Conservation (phyloP, 495 filamentous ascomycete species). For the Xylaria intraflava region DNA sequence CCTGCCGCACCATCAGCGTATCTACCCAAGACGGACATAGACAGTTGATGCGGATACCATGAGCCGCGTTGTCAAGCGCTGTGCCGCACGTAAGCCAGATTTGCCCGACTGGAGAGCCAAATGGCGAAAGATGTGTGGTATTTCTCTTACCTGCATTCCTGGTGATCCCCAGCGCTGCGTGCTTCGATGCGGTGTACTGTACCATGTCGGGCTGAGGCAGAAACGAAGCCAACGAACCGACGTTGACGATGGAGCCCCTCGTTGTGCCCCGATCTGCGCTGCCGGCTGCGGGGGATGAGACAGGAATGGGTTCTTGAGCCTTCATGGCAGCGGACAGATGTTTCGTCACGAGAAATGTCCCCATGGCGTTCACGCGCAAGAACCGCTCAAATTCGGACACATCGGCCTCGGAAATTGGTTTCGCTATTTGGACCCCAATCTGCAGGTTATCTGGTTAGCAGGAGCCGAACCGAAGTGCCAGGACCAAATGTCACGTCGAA, state of each 20-base stretch:
- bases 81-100: neutral
- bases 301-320: conserved; percentile 21
- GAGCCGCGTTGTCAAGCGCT: neutral
- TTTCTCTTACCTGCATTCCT: conserved; percentile 13
- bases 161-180: conserved; percentile 21
- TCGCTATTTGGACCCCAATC: conserved; percentile 15
- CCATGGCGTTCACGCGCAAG: conserved; percentile 28
- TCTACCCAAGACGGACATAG: neutral
- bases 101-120: neutral
- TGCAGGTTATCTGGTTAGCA: no score
- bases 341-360: conserved; percentile 27
- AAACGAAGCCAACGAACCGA: conserved; percentile 14
- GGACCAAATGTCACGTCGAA: neutral
- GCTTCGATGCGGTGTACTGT: conserved; percentile 21
- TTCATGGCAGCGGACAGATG: conserved; percentile 32
- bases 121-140: no score
- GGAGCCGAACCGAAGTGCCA: neutral
- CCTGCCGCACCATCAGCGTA: neutral
- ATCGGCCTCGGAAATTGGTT: conserved; percentile 14
- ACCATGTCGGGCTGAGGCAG: conserved; percentile 8
- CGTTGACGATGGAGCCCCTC: conserved; percentile 25
- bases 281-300: conserved; percentile 10
- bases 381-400: conserved; percentile 22
- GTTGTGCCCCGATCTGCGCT: conserved; percentile 7
- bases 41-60: neutral